These are phyloP conservation scores for Calonectria ilicicola DNA, from an alignment of 2,329 filamentous ascomycete genomes.

Conservation along the genomic window DNA sequence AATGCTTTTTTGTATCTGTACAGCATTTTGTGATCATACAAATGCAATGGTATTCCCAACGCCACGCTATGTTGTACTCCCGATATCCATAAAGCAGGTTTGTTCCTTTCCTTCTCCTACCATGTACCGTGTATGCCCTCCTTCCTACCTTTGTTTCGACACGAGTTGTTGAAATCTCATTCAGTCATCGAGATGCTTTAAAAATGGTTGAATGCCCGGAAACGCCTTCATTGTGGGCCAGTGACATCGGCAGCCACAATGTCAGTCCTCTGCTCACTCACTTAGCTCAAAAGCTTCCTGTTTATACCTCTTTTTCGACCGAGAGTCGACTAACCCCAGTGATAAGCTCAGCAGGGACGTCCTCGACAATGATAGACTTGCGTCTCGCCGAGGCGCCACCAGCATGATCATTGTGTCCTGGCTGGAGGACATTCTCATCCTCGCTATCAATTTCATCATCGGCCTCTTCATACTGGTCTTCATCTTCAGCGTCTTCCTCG, in stretches of 20 bases:
- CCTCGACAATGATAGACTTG: slow-evolving; percentile 50
- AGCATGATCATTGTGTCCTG: slow-evolving; percentile 32
- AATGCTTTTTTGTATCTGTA: slow-evolving; percentile 32
- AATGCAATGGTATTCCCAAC: slow-evolving; percentile 42
- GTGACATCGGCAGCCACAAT: slow-evolving; percentile 25
- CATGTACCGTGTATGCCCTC: neutral
- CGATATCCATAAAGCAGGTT: slow-evolving; percentile 27
- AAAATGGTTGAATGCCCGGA: slow-evolving; percentile 25
- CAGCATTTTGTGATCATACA: slow-evolving; percentile 36
- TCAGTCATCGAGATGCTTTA: slow-evolving; percentile 29
- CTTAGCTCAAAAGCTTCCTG: slow-evolving; percentile 43
- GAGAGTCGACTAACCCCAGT: slow-evolving; percentile 68
- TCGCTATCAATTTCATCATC: slow-evolving; percentile 45
- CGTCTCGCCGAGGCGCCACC: slow-evolving; percentile 27
- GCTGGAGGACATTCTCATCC: slow-evolving; percentile 31
- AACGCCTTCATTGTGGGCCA: slow-evolving; percentile 25
- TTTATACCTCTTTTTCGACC: slow-evolving; percentile 53
- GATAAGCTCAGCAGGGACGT: slow-evolving; percentile 68
- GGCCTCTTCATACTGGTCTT: slow-evolving; percentile 54
- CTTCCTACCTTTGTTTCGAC: neutral
- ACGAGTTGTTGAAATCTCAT: slow-evolving; percentile 42
- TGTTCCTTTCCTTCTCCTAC: neutral
- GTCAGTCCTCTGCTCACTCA: slow-evolving; percentile 32
- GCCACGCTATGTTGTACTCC: slow-evolving; percentile 49
- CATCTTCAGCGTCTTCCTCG: slow-evolving; percentile 53